phyloP scores from a whole-genome alignment of 2,329 filamentous ascomycete species.

The Colletotrichum costaricense region DNA sequence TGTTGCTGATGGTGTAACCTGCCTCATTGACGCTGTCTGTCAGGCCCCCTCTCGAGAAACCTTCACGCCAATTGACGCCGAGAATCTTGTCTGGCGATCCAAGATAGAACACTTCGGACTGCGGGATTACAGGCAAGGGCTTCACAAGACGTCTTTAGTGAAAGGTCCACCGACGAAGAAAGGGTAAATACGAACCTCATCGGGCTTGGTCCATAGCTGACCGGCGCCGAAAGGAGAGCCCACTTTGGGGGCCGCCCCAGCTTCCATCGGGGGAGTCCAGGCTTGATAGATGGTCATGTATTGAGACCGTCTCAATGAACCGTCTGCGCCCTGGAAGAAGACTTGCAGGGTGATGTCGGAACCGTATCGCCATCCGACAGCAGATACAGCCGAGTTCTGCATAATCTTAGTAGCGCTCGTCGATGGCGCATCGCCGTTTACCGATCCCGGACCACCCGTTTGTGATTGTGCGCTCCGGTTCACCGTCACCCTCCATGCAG shows the following conservation, averaged over 20 bases:
- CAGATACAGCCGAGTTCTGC: conserved; percentile 23
- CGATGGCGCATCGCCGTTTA: neutral
- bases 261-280: conserved; percentile 15
- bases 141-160: neutral
- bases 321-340: conserved; percentile 22
- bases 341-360: conserved; percentile 22
- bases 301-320: conserved; percentile 3
- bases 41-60: conserved; percentile 13
- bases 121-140: conserved; percentile 12
- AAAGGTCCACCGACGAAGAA: neutral
- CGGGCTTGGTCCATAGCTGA: conserved; percentile 6
- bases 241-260: conserved; percentile 17
- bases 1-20: neutral
- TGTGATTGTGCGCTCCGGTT: neutral
- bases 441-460: neutral
- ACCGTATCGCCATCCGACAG: conserved; percentile 21
- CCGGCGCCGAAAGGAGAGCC: conserved; percentile 20
- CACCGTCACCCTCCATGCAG: conserved; percentile 24
- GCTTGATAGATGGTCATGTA: conserved; percentile 21
- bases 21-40: conserved; percentile 6
- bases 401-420: conserved; percentile 22
- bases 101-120: conserved; percentile 25
- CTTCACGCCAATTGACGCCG: conserved; percentile 26
- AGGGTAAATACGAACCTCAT: neutral
- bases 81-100: neutral